Percentiles rank a stretch among this genome's conserved stretches.
Conservation (phyloP, 1,284 basidiomycete genomes). For the Sanghuangporus weigelae region DNA sequence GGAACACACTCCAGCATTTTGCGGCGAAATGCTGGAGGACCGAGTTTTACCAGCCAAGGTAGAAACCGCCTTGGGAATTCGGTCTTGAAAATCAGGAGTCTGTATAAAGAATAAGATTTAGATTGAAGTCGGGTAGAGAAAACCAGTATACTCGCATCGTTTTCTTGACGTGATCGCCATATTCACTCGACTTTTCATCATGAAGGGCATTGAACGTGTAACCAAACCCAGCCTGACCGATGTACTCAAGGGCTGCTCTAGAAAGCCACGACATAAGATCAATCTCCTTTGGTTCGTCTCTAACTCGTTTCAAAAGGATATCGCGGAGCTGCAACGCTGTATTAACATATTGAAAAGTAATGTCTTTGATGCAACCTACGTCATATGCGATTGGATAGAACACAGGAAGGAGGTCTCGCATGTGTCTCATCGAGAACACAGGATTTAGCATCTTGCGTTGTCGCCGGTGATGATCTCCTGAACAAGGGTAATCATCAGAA, state of each 20-base stretch:
- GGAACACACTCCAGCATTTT: conserved; percentile 3
- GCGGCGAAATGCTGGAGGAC: conserved; percentile 6
- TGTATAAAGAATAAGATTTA: neutral
- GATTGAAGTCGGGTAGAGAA: neutral
- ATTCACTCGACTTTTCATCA: conserved; percentile 24
- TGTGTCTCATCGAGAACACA: conserved; percentile 27
- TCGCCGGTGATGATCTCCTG: conserved; percentile 24
- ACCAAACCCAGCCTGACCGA: conserved; percentile 33
- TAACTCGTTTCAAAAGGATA: conserved; percentile 17
- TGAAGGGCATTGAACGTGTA: conserved; percentile 37
- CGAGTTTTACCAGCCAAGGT: conserved; percentile 5
- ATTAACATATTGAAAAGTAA: neutral
- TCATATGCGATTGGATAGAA: conserved; percentile 26
- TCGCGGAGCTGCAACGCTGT: conserved; percentile 27
- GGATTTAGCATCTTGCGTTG: conserved; percentile 29
- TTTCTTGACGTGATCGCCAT: conserved; percentile 28
- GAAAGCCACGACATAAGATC: conserved; percentile 37
- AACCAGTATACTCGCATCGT: conserved; percentile 25
- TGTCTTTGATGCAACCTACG: conserved; percentile 10
- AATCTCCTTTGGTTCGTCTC: conserved; percentile 27
- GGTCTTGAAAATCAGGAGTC: neutral
- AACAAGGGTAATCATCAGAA: neutral
- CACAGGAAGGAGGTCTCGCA: conserved; percentile 26
- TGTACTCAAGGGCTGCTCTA: conserved; percentile 31
- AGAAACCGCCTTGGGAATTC: conserved; percentile 5